Base-by-base conservation (phyloP, 2,329 filamentous ascomycete species). In the Gaeumannomyces tritici region DNA sequence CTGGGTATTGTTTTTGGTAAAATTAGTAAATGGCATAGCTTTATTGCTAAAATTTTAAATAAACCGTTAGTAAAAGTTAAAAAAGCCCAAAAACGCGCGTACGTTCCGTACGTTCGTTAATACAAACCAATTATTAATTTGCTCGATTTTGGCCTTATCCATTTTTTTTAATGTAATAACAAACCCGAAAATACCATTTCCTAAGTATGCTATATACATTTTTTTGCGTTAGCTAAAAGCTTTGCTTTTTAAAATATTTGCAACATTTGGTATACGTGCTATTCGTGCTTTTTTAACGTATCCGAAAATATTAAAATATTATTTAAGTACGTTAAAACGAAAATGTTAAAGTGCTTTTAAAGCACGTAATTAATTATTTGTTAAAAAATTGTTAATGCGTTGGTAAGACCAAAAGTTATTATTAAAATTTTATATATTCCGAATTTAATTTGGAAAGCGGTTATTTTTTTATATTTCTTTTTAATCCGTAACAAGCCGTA, bases 1-100 rank as follows among this genome's bases (percentile, higher is more conserved):
- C 7, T 33, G 35, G 0, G 42, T 69, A 68, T 27, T 29, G 24
- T 69, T 47, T 66, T 68, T n/a, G 0, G 64, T 67, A 1, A 70
- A 47, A 18, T 69, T 59, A 0, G 63, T 70, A 12, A 74, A 56
- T 3, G 63, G 68, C 24, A 26, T 51, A 2, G 60, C 64, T 3
- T 72, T 64, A 9, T 56, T 24, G 4, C 64, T 67, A 59, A 69
- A 75, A 4, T 58, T 55, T 13, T 64, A 59, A 13, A 74, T 71
- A 63, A 74, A 75, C 18, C 64, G 51, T 55, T 63, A 11, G 59
- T 74, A 74, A 56, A 73, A 74, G 62, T 74, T 75, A 8, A 65
- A 62, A 62, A 73, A 74, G 0, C 67, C 65, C 6, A 21, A 73
- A 24, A 61, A 73, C 73, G 2, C 61, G 55, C 70, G 64, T 8